Percentiles rank a stretch among this genome's conserved stretches.
phyloP scores from a whole-genome alignment of 148 eudicot genomes.

The Drosera capensis region DNA sequence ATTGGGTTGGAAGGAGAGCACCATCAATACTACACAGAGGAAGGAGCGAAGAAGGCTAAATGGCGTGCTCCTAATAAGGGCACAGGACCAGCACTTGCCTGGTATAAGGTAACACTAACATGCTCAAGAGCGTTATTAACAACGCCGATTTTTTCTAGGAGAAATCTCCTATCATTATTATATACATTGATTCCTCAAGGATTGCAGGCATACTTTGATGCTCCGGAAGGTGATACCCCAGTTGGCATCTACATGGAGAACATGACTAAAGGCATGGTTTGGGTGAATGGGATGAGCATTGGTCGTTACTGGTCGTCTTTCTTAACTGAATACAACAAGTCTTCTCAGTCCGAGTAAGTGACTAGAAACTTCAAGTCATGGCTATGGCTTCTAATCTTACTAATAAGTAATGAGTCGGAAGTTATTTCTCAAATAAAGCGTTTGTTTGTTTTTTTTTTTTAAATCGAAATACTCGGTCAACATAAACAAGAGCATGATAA shows the following conservation, averaged over 20 bases:
- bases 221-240: constrained; percentile 34
- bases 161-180: too few species aligned
- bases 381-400: too few species aligned
- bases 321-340: constrained; percentile 26
- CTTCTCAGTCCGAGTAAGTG: constrained; percentile 19
- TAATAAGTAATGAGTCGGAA: too few species aligned
- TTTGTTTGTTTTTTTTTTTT: too few species aligned
- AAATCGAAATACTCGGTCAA: neutral
- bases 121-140: too few species aligned
- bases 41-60: constrained; percentile 20
- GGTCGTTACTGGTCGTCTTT: constrained; percentile 51
- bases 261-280: constrained; percentile 46
- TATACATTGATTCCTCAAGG: too few species aligned
- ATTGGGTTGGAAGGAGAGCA: constrained; percentile 36
- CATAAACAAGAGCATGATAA: neutral
- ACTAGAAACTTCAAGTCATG: too few species aligned
- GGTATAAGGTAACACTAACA: constrained; percentile 51
- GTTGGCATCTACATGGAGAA: constrained; percentile 23
- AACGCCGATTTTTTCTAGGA: too few species aligned
- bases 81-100: constrained; percentile 24
- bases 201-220: constrained; percentile 35
- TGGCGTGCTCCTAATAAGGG: constrained; percentile 19
- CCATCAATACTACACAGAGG: constrained; percentile 22
- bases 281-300: constrained; percentile 44
- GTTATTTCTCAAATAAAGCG: neutral